These are phyloP conservation scores for Pythium pyrilobum DNA, from an alignment of 352 stramenopile species.

Conservation along the genomic window DNA sequence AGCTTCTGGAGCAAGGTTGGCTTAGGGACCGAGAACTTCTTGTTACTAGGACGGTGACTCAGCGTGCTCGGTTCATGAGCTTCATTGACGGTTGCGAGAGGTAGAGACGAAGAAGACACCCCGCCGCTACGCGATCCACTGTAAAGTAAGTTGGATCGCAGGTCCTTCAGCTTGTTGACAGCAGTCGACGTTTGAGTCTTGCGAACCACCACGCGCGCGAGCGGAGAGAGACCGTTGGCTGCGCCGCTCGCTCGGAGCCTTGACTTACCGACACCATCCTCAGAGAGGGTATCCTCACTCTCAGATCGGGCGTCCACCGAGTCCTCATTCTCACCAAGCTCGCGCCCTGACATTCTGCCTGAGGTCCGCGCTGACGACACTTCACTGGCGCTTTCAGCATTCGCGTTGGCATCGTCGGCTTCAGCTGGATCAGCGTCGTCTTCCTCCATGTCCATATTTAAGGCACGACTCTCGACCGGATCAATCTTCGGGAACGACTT, in stretches of 20 bases:
- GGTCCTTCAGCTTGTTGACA: conserved; percentile 43
- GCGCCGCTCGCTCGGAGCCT: neutral
- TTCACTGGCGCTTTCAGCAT: neutral
- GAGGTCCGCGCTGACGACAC: neutral
- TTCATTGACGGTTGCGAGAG: conserved; percentile 18
- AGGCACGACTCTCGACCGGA: conserved; percentile 26
- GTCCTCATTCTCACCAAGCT: neutral
- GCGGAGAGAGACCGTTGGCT: conserved; percentile 25
- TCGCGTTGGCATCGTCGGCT: neutral
- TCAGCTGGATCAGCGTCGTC: conserved; percentile 9
- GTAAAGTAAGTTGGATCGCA: conserved; percentile 4
- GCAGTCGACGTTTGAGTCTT: conserved; percentile 37
- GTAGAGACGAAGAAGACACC: conserved; percentile 9
- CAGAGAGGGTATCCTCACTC: conserved; percentile 1
- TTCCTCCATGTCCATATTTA: conserved; percentile 12
- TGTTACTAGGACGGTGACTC: neutral
- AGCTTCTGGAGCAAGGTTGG: neutral
- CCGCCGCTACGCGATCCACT: neutral
- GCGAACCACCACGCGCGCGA: conserved; percentile 35
- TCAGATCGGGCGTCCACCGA: neutral
- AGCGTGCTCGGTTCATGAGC: neutral
- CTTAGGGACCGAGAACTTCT: neutral
- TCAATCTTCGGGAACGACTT: conserved; percentile 32
- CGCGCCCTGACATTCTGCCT: neutral
- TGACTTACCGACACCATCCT: neutral